Evolutionary conservation across 768 basidiomycete species (phyloP).

Genomic region (Agaricus sinodeliciosus): DNA sequence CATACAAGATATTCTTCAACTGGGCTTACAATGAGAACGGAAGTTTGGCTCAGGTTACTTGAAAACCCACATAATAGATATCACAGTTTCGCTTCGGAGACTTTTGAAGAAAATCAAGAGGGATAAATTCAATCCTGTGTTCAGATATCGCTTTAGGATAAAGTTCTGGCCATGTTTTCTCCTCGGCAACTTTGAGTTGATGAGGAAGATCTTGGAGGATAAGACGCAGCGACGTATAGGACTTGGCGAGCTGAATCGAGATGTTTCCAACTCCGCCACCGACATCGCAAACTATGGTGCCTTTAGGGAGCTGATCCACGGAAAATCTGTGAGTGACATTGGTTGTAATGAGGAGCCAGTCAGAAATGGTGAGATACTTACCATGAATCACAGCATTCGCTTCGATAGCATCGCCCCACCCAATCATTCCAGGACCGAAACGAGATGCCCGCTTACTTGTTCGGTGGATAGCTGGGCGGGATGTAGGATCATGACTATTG

Average conservation of each 20-base stretch:
- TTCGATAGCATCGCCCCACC: slow-evolving; percentile 23
- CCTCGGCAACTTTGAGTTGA: slow-evolving; percentile 22
- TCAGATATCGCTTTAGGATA: slow-evolving; percentile 16
- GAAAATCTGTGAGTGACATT: slow-evolving; percentile 19
- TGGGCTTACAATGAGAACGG: background rate
- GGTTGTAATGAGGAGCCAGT: too few species aligned
- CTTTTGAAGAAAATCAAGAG: slow-evolving; percentile 33
- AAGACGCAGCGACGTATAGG: slow-evolving; percentile 25
- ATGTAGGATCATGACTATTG: too few species aligned
- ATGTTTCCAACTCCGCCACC: slow-evolving; percentile 21
- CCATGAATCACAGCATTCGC: slow-evolving; percentile 21
- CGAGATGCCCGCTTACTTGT: slow-evolving; percentile 11
- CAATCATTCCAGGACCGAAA: slow-evolving; percentile 28
- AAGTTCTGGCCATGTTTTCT: slow-evolving; percentile 28
- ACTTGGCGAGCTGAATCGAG: slow-evolving; percentile 23
- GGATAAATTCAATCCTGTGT: background rate
- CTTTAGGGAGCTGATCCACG: slow-evolving; percentile 21
- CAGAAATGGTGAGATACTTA: slow-evolving; percentile 7
- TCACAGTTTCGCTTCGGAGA: slow-evolving; percentile 27
- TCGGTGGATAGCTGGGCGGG: background rate
- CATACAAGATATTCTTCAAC: background rate
- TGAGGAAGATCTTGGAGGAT: slow-evolving; percentile 30
- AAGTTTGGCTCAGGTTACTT: background rate
- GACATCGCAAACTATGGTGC: slow-evolving; percentile 30
- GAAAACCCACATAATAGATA: slow-evolving; percentile 33